These are phyloP conservation scores for Ceratorhiza oryzae-sativae DNA, from an alignment of 1,284 basidiomycete species.

Conservation along the genomic window DNA sequence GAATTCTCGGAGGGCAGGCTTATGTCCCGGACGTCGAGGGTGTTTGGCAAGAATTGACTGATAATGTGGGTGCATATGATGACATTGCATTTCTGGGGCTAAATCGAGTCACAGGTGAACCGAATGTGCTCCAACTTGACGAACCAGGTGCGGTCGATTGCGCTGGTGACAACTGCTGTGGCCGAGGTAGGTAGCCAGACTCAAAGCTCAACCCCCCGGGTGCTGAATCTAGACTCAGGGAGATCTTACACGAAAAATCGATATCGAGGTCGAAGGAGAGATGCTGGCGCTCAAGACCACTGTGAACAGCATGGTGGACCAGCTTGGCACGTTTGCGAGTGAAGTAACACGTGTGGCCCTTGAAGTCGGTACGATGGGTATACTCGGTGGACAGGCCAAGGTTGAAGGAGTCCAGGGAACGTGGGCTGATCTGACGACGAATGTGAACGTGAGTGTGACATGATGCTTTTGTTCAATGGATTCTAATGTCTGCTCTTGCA, in stretches of 20 bases:
- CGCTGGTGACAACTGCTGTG: constrained; percentile 82
- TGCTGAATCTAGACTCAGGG: constrained; percentile 53
- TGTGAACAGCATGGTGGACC: constrained; percentile 88
- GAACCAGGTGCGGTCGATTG: constrained; percentile 65
- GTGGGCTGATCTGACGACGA: constrained; percentile 90
- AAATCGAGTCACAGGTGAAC: constrained; percentile 54
- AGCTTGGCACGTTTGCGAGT: constrained; percentile 88
- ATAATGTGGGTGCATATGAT: constrained; percentile 67
- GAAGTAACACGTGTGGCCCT: constrained; percentile 95
- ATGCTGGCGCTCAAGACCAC: constrained; percentile 84
- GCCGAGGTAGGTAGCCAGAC: constrained; percentile 57
- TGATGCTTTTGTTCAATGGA: too few relatives aligned
- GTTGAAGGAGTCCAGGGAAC: constrained; percentile 94
- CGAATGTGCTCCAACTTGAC: constrained; percentile 65
- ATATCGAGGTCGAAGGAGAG: constrained; percentile 86
- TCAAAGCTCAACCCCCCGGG: too few relatives aligned
- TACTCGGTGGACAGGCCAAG: constrained; percentile 89
- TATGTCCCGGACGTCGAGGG: constrained; percentile 94
- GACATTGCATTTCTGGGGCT: constrained; percentile 40
- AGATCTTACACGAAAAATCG: constrained; percentile 88
- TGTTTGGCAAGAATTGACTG: constrained; percentile 91
- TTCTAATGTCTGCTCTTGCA: too few relatives aligned
- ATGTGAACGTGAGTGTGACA: constrained; percentile 73
- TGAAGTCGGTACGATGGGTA: constrained; percentile 91
- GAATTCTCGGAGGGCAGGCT: constrained; percentile 91